Evolutionary conservation across 2,329 filamentous ascomycete genomes (phyloP), one percentile per base, ranked within the genome.

Genomic region (Talaromyces sp.): DNA sequence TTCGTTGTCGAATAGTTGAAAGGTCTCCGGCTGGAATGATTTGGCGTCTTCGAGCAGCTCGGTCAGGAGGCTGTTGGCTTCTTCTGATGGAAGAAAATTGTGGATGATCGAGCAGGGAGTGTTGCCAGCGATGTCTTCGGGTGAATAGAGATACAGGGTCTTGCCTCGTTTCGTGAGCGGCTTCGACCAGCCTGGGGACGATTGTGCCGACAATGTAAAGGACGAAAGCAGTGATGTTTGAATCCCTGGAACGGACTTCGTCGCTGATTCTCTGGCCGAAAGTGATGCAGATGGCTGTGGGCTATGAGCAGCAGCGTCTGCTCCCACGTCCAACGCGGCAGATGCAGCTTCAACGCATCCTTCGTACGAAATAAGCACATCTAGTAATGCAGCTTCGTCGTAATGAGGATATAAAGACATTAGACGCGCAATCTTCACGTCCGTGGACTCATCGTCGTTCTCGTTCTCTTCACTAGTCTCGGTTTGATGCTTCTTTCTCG

Each of bases 61-160:
- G 32, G 75, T 73, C 0, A 98, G 79, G 13, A 99, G 80, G 0
- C 82, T 80, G 64, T 91, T 88, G 43, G 95, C 93, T 61, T 89
- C 81, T 1, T 87, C 80, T 0, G 81, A 31, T 0, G 91, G 86
- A 0, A 99, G 80, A 67, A 98, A 97, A 69, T 96, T 95, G 75
- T 96, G 92, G 59, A 97, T 86, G 65, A 98, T 89, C 11, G 90
- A 93, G 75, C 93, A 97, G 1, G 95, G 92, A 0, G 93, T 96
- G 70, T 96, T 84, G 26, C 84, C 82, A 55, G 90, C 89, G 52
- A 98, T 85, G 67, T 96, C 92, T 43, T 86, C 80, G 0, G 93
- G 90, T 49, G 90, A 86, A 73, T 89, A 98, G 0, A 98, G 80
- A 70, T 93, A 89, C 2, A 98, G 76, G 0, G 93, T 97, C 66